phyloP scores from a whole-genome alignment of 805 yeast genomes.

The Nakazawaea populi region DNA sequence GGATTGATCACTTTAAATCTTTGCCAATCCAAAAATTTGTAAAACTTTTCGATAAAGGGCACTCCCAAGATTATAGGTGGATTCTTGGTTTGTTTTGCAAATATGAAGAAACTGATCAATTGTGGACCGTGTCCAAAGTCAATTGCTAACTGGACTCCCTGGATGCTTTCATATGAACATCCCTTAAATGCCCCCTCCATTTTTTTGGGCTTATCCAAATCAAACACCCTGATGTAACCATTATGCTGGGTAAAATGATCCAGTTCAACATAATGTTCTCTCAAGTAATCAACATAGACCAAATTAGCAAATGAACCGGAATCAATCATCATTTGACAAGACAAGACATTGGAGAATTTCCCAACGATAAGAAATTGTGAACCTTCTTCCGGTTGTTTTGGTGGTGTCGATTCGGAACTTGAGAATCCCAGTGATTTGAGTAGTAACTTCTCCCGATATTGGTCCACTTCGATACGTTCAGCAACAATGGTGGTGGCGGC shows the following conservation, averaged over 20 bases:
- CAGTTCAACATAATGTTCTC: neutral
- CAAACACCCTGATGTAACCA: neutral
- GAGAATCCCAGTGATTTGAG: neutral
- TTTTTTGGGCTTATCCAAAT: neutral
- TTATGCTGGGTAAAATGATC: neutral
- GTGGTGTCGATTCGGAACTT: neutral
- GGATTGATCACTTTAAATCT: neutral
- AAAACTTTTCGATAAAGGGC: neutral
- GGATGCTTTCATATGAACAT: neutral
- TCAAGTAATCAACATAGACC: slow-evolving; percentile 1
- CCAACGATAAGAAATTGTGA: neutral
- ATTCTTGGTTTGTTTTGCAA: slow-evolving; percentile 1
- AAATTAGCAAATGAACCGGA: slow-evolving; percentile 7
- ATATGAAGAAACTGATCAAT: slow-evolving; percentile 1
- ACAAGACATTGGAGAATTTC: neutral
- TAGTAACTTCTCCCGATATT: neutral
- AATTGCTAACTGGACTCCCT: slow-evolving; percentile 1
- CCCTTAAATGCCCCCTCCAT: slow-evolving; percentile 6
- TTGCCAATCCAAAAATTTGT: slow-evolving; percentile 1
- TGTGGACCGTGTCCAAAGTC: neutral
- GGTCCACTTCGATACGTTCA: neutral
- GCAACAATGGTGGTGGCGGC: neutral
- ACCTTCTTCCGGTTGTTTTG: slow-evolving; percentile 4
- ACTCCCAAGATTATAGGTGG: slow-evolving; percentile 3
- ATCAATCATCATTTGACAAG: neutral